Conservation (phyloP, 1,284 basidiomycete genomes). For the Ustilago crameri region DNA sequence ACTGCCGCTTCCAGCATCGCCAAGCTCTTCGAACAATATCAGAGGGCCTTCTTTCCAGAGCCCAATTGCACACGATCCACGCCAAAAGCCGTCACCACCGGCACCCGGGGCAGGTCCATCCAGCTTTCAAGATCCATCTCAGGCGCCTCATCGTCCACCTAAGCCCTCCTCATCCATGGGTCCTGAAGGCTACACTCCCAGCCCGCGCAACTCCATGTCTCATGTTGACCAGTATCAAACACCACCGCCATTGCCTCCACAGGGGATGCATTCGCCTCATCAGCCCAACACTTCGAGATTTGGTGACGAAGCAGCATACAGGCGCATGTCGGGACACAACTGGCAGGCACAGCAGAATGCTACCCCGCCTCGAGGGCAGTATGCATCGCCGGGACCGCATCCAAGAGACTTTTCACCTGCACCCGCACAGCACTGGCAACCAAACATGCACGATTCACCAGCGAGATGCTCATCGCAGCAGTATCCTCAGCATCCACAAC, state of each 20-base stretch:
- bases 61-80: slow-evolving; percentile 6
- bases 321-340: slow-evolving; percentile 13
- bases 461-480: slow-evolving; percentile 10
- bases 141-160: slow-evolving; percentile 38
- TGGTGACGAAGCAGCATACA: slow-evolving; percentile 2
- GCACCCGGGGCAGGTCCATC: slow-evolving; percentile 21
- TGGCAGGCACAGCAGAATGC: slow-evolving; percentile 7
- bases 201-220: slow-evolving; percentile 19
- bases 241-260: slow-evolving; percentile 6
- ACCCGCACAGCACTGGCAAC: slow-evolving; percentile 17
- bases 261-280: slow-evolving; percentile 15
- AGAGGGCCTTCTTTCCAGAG: slow-evolving; percentile 9
- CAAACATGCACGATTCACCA: slow-evolving; percentile 1
- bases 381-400: neutral
- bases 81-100: slow-evolving; percentile 35
- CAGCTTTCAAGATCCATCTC: slow-evolving; percentile 11
- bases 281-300: slow-evolving; percentile 7
- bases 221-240: slow-evolving; percentile 9
- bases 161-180: slow-evolving; percentile 30
- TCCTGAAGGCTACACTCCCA: slow-evolving; percentile 16
- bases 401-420: slow-evolving; percentile 1
- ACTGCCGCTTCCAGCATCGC: slow-evolving; percentile 32
- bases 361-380: slow-evolving; percentile 5
- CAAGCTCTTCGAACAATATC: slow-evolving; percentile 16
- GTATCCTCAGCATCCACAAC: slow-evolving; percentile 12